phyloP scores from a whole-genome alignment of 169 alveolate species.

The Cryptosporidium baileyi region DNA sequence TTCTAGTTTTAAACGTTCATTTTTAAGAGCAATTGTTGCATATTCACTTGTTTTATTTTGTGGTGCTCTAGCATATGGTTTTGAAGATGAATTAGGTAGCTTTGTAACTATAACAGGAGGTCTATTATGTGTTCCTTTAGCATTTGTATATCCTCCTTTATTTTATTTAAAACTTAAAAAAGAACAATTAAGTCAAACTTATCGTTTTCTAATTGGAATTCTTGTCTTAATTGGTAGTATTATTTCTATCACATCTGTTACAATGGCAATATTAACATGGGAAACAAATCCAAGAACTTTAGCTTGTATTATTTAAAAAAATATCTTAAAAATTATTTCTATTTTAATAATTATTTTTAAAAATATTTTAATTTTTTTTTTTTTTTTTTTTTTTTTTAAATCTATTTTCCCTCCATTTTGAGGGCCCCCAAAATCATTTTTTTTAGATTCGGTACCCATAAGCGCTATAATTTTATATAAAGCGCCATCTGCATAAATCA shows the following conservation, averaged over 20 bases:
- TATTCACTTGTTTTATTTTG: constrained; percentile 36
- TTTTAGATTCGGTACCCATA: constrained; percentile 66
- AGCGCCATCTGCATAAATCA: constrained; percentile 19
- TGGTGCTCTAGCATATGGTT: constrained; percentile 38
- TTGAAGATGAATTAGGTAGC: constrained; percentile 45
- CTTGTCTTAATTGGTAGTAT: constrained; percentile 19
- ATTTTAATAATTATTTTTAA: not conserved
- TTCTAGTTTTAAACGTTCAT: not conserved
- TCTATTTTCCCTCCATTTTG: not conserved
- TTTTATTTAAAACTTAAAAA: constrained; percentile 19
- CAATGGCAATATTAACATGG: constrained; percentile 64
- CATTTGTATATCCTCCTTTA: constrained; percentile 60
- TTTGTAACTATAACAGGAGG: constrained; percentile 64
- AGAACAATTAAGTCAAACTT: not conserved
- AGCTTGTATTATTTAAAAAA: not conserved
- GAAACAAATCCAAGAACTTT: constrained; percentile 57
- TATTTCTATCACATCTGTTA: constrained; percentile 29
- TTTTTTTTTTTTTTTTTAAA: not conserved
- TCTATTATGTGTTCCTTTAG: constrained; percentile 52
- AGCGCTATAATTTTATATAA: not conserved
- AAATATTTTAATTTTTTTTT: not conserved
- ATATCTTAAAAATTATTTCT: not conserved
- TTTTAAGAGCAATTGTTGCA: constrained; percentile 33
- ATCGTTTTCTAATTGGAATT: not conserved
- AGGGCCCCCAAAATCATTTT: constrained; percentile 51